Evolutionary conservation across 345 rosid species (phyloP).

Genomic region (Camelina neglecta): DNA sequence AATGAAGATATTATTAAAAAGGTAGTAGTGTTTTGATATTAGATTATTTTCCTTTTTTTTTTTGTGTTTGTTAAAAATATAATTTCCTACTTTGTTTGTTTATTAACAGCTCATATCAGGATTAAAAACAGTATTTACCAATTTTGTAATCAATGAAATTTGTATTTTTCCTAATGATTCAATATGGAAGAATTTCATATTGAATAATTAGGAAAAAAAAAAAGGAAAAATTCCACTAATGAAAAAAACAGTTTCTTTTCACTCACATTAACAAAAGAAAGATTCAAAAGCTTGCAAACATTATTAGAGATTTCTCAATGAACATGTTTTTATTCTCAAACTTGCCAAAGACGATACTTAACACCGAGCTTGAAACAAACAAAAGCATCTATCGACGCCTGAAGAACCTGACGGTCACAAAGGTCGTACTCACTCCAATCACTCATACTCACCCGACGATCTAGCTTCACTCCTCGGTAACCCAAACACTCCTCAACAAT

Average conservation of each 20-base stretch:
- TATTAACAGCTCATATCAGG: no score
- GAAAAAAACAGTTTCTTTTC: background rate
- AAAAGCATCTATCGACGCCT: slow-evolving; percentile 45
- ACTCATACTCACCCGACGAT: slow-evolving; percentile 42
- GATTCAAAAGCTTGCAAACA: background rate
- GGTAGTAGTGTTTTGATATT: no score
- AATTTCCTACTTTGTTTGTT: no score
- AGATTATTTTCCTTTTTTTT: no score
- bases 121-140: no score
- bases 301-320: no score
- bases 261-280: background rate
- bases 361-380: slow-evolving; percentile 42
- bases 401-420: slow-evolving; percentile 36
- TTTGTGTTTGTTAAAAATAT: no score
- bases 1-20: no score
- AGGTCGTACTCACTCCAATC: slow-evolving; percentile 44
- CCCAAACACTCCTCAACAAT: slow-evolving; percentile 48
- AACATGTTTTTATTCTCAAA: background rate
- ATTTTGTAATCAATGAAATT: no score
- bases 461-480: slow-evolving; percentile 33
- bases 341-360: slow-evolving; percentile 17
- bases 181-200: background rate
- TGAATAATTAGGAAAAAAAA: background rate
- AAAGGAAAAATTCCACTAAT: background rate
- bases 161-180: no score